Conservation (phyloP, 176 grass and related monocot species). For the Oryza nivara region DNA sequence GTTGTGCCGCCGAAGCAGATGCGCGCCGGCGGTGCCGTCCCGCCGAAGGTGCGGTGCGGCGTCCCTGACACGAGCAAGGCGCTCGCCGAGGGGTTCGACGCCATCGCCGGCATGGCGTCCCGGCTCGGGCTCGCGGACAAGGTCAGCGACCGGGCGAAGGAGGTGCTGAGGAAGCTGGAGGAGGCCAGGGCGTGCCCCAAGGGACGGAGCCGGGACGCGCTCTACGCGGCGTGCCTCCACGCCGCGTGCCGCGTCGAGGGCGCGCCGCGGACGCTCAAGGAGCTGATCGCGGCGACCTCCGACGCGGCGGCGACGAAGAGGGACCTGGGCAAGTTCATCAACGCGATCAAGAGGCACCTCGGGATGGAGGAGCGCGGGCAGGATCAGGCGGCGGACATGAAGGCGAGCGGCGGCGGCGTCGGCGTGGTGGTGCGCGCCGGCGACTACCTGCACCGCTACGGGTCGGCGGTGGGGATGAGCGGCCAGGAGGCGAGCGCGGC, state of each 20-base stretch:
- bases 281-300: conserved; percentile 27
- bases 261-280: conserved; percentile 52
- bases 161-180: conserved; percentile 33
- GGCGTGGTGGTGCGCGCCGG: conserved; percentile 38
- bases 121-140: conserved; percentile 19
- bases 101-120: conserved; percentile 35
- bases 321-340: conserved; percentile 42
- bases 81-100: neutral
- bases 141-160: conserved; percentile 21
- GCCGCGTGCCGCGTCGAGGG: conserved; percentile 46
- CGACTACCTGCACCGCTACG: conserved; percentile 47
- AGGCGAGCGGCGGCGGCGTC: neutral
- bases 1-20: neutral
- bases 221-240: conserved; percentile 56
- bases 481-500: neutral
- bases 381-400: neutral
- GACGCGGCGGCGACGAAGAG: conserved; percentile 20
- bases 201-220: conserved; percentile 24
- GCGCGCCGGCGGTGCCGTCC: neutral
- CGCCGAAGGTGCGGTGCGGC: conserved; percentile 6
- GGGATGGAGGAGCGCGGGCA: conserved; percentile 20
- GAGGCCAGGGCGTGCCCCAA: conserved; percentile 11
- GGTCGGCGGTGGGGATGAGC: conserved; percentile 19
- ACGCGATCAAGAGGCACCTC: conserved; percentile 30
- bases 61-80: neutral